phyloP scores from a whole-genome alignment of 106 monocot genomes.

The Chionographis japonica region DNA sequence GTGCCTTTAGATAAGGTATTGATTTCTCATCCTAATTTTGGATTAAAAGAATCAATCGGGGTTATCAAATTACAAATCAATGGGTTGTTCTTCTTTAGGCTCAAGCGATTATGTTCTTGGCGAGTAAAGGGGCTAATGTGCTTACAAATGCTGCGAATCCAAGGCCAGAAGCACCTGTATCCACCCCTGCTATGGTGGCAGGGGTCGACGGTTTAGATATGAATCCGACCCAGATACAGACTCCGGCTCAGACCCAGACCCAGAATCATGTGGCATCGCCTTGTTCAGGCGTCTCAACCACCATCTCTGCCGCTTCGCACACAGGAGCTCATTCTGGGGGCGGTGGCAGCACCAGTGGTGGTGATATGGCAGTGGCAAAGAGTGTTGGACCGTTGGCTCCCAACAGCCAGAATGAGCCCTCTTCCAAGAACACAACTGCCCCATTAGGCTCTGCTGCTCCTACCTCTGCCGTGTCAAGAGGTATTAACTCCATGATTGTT shows the following conservation, averaged over 20 bases:
- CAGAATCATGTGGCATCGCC: constrained; percentile 9
- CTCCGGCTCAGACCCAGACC: neutral
- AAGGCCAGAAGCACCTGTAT: neutral
- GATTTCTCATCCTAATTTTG: neutral
- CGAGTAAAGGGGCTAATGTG: constrained; percentile 18
- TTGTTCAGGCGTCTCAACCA: constrained; percentile 13
- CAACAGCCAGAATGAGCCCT: constrained; percentile 10
- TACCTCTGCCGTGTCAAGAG: constrained; percentile 24
- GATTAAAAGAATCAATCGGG: neutral
- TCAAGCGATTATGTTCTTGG: constrained; percentile 45
- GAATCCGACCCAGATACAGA: neutral
- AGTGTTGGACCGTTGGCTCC: constrained; percentile 7
- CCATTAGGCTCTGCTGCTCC: constrained; percentile 6
- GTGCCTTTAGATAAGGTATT: constrained; percentile 52
- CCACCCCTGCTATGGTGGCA: constrained; percentile 3
- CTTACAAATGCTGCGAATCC: neutral
- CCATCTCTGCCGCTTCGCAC: constrained; percentile 14
- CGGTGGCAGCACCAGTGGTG: constrained; percentile 11
- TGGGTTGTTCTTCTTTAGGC: constrained; percentile 24
- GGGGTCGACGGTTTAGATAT: constrained; percentile 6
- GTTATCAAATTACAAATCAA: neutral
- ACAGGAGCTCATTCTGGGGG: constrained; percentile 1
- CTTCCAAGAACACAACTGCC: neutral
- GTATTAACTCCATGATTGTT: constrained; percentile 7
- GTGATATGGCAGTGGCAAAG: constrained; percentile 13